Base-by-base conservation (phyloP, 2,329 filamentous ascomycete species). In the Pseudocercospora cruenta region DNA sequence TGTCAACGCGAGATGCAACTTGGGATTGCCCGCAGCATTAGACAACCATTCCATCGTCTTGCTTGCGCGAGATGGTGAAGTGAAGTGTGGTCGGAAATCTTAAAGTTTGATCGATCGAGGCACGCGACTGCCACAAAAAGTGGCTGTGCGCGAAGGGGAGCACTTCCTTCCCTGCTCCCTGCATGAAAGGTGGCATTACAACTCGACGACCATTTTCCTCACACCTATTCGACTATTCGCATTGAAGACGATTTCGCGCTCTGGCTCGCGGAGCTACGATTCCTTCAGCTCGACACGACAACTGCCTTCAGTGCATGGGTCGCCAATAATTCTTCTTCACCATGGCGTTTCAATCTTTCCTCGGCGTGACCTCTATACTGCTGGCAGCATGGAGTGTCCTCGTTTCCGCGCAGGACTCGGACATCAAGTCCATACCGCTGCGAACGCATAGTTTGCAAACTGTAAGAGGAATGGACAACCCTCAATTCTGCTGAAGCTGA, bases 1-100 rank as follows among this genome's bases (percentile, higher is more conserved):
- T 0, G 91, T 93, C 2, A 89, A 86, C 19, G 88, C 85, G 39
- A 95, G 82, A 77, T 93, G 91, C 49, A 82, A 78, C 72, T 80
- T 78, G 74, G 83, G 83, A 47, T 81, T 83, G 45, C 78, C 76
- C 4, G 79, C 79, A 33, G 79, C 75, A 58, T 80, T 76, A 65
- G 80, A 77, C 69, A 83, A 74, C 82, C 82, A 83, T 64, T 43
- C 55, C 55, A 58, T 36, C n/a, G 19, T 58, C 36, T 24, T 39
- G n/a, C 22, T 31, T 39, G 28, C 43, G 49, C 19, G n/a, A 16
- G 33, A 63, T 31, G 36, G 14, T 10, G 14, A n/a, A 22, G 60
- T 39, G 53, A 58, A n/a, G 36, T 57, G 49, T 39, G 21, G 53
- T 31, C 31, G 43, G 24, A 53, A 22, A 26, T 26, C 21, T 54